Conservation (phyloP, 2,329 filamentous ascomycete genomes). For the Colletotrichum incanum region DNA sequence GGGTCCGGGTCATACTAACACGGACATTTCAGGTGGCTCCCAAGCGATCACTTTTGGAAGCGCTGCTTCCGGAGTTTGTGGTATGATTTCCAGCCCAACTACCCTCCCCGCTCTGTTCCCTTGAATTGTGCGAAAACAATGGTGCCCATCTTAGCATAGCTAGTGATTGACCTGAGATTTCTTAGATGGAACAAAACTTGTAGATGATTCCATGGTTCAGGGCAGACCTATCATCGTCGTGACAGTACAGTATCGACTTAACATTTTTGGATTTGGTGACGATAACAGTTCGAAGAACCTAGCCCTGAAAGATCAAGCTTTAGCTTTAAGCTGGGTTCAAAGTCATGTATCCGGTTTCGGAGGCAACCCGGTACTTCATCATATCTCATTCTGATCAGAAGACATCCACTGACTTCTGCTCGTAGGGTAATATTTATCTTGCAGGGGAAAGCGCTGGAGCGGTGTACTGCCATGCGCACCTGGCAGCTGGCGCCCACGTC, state of each 20-base stretch:
- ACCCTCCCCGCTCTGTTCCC: background rate
- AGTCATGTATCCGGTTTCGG: constrained; percentile 48
- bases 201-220: constrained; percentile 53
- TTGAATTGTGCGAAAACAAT: background rate
- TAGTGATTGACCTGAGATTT: background rate
- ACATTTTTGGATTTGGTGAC: constrained; percentile 59
- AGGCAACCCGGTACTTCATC: constrained; percentile 47
- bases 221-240: constrained; percentile 46
- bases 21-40: constrained; percentile 53
- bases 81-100: constrained; percentile 47
- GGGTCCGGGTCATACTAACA: background rate
- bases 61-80: constrained; percentile 58
- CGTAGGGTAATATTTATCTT: constrained; percentile 55
- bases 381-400: too few species aligned
- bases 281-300: constrained; percentile 55
- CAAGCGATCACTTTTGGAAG: constrained; percentile 62
- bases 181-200: constrained; percentile 53
- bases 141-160: background rate
- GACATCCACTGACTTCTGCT: background rate
- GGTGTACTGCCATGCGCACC: constrained; percentile 60
- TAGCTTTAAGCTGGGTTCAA: constrained; percentile 52
- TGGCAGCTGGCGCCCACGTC: constrained; percentile 52
- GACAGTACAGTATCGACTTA: constrained; percentile 47
- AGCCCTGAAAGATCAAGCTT: constrained; percentile 53
- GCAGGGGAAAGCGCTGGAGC: constrained; percentile 63